phyloP scores from a whole-genome alignment of 2,329 filamentous ascomycete species.

The Cordyceps fumosorosea region DNA sequence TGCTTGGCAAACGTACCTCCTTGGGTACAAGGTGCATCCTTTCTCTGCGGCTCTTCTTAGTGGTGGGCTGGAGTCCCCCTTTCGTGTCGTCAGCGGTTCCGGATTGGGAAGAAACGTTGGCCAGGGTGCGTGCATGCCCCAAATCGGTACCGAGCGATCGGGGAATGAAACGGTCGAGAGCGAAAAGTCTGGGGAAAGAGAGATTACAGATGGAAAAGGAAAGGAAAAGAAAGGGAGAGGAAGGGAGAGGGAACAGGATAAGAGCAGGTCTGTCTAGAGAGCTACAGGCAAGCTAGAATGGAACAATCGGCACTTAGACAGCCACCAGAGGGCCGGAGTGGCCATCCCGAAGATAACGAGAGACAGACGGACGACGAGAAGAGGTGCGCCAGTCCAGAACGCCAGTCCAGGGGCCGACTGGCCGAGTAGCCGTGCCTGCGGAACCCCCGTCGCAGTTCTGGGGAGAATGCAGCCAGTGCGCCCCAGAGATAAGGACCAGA shows the following conservation, averaged over 20 bases:
- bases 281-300: neutral
- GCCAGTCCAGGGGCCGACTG: neutral
- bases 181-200: neutral
- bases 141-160: conserved; percentile 7
- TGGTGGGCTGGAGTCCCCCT: neutral
- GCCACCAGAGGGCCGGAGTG: neutral
- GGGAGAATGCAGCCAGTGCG: no score
- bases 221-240: neutral
- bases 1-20: conserved; percentile 31
- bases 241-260: neutral
- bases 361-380: no score
- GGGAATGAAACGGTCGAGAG: neutral
- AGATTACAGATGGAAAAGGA: neutral
- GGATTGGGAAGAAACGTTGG: conserved; percentile 7
- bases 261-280: neutral
- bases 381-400: conserved; percentile 4
- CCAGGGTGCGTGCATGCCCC: conserved; percentile 8
- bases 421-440: neutral
- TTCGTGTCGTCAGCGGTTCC: conserved; percentile 2
- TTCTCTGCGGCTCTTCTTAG: conserved; percentile 5
- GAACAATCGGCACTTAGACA: neutral
- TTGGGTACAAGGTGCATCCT: conserved; percentile 43
- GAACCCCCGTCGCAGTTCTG: neutral
- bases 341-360: neutral
- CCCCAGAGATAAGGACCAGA: neutral